Evolutionary conservation across 2,329 filamentous ascomycete genomes (phyloP).

Genomic region (Pyricularia grisea): DNA sequence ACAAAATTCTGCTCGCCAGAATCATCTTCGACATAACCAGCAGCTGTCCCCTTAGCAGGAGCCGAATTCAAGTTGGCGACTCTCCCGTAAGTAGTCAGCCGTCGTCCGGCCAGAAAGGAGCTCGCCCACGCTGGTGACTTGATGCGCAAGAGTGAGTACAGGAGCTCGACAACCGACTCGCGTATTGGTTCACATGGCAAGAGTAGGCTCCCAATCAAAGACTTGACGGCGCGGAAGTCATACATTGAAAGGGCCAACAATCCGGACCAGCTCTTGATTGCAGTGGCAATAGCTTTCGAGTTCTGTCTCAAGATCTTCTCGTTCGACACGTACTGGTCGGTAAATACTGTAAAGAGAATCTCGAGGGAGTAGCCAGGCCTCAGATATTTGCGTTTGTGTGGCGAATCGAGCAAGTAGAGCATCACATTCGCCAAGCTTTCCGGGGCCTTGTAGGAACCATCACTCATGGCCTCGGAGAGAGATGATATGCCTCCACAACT

Average conservation of each 20-base stretch:
- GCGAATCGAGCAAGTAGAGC: constrained; percentile 79
- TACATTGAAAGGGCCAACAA: constrained; percentile 83
- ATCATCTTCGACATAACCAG: constrained; percentile 52
- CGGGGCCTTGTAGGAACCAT: constrained; percentile 85
- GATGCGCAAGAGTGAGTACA: constrained; percentile 75
- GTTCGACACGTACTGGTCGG: constrained; percentile 61
- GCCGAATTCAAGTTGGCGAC: constrained; percentile 73
- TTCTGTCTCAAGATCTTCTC: constrained; percentile 68
- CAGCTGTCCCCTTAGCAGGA: constrained; percentile 31
- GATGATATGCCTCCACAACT: constrained; percentile 77
- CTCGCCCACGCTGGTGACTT: constrained; percentile 93
- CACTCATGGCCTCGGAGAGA: constrained; percentile 83
- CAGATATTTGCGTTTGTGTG: constrained; percentile 71
- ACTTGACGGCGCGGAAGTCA: constrained; percentile 74
- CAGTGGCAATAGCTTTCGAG: constrained; percentile 81
- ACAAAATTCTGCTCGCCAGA: constrained; percentile 74
- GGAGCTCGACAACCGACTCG: constrained; percentile 77
- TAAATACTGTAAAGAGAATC: constrained; percentile 84
- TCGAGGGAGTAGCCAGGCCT: constrained; percentile 84
- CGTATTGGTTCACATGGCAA: constrained; percentile 45
- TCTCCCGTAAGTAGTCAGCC: constrained; percentile 92
- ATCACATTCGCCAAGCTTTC: constrained; percentile 85
- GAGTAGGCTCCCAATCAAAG: constrained; percentile 58
- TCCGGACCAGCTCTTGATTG: constrained; percentile 90
- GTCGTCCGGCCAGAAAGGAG: constrained; percentile 83